Conservation (phyloP, 1,284 basidiomycete species). For the Puccinia hordei region DNA sequence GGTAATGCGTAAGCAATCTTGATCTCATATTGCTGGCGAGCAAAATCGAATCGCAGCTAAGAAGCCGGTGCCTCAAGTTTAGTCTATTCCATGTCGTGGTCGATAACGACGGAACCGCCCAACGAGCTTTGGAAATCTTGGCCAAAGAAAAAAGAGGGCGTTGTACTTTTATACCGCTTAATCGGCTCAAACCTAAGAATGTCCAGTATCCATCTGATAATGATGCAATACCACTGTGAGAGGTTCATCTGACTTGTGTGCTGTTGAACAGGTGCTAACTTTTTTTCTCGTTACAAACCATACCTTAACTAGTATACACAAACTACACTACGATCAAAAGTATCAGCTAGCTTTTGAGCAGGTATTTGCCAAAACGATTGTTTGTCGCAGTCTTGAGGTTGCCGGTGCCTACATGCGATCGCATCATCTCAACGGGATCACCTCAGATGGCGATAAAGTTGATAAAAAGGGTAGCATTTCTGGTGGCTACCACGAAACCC, state of each 20-base stretch:
- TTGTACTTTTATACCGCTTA: conserved; percentile 97
- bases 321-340: conserved; percentile 74
- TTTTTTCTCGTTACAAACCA: neutral
- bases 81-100: conserved; percentile 97
- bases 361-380: conserved; percentile 96
- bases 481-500: conserved; percentile 91
- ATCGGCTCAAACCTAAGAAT: conserved; percentile 81
- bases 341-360: conserved; percentile 88
- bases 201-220: conserved; percentile 69
- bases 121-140: conserved; percentile 85
- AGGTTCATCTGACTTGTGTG: conserved; percentile 49
- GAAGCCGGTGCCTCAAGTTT: neutral
- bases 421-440: conserved; percentile 94
- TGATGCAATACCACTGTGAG: conserved; percentile 75
- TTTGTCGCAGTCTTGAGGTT: conserved; percentile 86
- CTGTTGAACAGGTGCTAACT: conserved; percentile 9
- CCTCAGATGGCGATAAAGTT: conserved; percentile 94
- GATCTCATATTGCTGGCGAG: neutral
- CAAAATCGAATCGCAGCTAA: neutral
- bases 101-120: conserved; percentile 89
- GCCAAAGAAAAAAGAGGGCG: conserved; percentile 86
- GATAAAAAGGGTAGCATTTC: conserved; percentile 94
- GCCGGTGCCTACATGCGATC: conserved; percentile 92
- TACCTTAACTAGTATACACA: conserved; percentile 62
- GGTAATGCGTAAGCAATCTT: conserved; percentile 66